Conservation (phyloP, 2,329 filamentous ascomycete genomes). For the Aspergillus pseudoterreus region DNA sequence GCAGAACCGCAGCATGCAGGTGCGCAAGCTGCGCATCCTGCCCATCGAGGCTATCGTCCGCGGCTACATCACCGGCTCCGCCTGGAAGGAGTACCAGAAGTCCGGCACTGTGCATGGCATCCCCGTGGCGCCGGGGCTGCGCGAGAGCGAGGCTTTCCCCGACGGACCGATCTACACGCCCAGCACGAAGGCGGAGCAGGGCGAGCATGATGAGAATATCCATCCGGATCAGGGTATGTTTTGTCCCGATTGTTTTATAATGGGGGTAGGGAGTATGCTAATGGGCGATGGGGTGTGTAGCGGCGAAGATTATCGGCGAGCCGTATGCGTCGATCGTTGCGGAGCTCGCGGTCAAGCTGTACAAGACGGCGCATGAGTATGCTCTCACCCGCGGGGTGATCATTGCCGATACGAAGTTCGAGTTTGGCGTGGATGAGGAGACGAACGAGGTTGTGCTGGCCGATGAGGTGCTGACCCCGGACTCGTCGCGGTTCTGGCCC, state of each 20-base stretch:
- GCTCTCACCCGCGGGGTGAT: constrained; percentile 62
- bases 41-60: constrained; percentile 83
- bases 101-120: constrained; percentile 78
- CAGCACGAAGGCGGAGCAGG: constrained; percentile 77
- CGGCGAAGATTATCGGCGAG: constrained; percentile 60
- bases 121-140: constrained; percentile 61
- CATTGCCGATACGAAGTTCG: constrained; percentile 74
- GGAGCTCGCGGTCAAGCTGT: constrained; percentile 61
- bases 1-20: constrained; percentile 70
- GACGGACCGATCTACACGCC: constrained; percentile 71
- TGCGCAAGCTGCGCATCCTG: constrained; percentile 69
- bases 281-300: constrained; percentile 22
- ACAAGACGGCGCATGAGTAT: constrained; percentile 49
- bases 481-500: constrained; percentile 84
- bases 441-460: constrained; percentile 69
- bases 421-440: constrained; percentile 66
- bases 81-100: constrained; percentile 73
- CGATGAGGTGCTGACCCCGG: constrained; percentile 82
- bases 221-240: constrained; percentile 59
- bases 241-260: background rate
- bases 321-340: constrained; percentile 64
- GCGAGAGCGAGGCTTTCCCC: constrained; percentile 65
- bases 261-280: background rate
- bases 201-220: constrained; percentile 83
- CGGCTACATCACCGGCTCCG: constrained; percentile 83